phyloP scores from a whole-genome alignment of 768 basidiomycete species.

The Naganishia kalamii region DNA sequence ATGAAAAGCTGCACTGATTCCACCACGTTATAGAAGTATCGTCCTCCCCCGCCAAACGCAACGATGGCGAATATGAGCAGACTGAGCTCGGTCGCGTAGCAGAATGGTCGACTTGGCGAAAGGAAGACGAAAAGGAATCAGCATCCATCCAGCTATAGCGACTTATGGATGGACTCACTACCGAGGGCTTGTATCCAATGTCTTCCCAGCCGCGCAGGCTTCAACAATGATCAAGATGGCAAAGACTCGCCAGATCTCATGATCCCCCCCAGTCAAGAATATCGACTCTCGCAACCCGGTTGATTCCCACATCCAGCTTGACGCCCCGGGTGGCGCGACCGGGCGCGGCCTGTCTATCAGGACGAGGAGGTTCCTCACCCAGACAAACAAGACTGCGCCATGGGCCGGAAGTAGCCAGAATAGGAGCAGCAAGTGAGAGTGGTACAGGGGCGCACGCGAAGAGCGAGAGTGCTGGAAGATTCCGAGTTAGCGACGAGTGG shows the following conservation, averaged over 20 bases:
- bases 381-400: conserved; percentile 13
- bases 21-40: conserved; percentile 2
- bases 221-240: not conserved
- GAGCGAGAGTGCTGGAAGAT: not conserved
- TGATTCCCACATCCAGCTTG: not conserved
- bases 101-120: not conserved
- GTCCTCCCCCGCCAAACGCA: not conserved
- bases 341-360: not conserved
- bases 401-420: conserved; percentile 12
- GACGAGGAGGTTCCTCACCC: conserved; percentile 10
- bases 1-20: conserved; percentile 5
- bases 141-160: not conserved
- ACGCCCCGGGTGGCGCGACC: no score
- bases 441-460: not conserved
- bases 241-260: not conserved
- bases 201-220: conserved; percentile 6
- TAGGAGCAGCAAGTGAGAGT: not conserved
- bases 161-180: not conserved
- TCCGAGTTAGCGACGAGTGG: not conserved
- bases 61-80: conserved; percentile 2
- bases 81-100: not conserved
- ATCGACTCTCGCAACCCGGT: not conserved
- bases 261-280: conserved; percentile 2
- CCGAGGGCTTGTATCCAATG: not conserved
- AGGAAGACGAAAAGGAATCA: not conserved